phyloP scores from a whole-genome alignment of 192 early-diverging fungal genomes.

The Coemansia sp. region DNA sequence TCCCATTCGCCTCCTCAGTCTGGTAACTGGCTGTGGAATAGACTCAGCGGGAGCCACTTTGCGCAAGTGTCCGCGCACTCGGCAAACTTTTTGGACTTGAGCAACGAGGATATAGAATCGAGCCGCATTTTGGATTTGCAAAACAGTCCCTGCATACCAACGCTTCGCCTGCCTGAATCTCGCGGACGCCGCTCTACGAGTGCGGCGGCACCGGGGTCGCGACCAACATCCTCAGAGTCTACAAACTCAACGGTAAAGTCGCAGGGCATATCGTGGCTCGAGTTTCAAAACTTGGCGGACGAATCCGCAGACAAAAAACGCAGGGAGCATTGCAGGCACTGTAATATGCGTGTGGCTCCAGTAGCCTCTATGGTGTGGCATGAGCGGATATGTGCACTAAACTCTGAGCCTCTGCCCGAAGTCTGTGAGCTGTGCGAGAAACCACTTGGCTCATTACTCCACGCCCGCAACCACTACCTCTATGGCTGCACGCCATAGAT shows the following conservation, averaged over 20 bases:
- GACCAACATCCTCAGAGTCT: not conserved
- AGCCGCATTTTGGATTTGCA: not conserved
- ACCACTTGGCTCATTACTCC: conserved; percentile 11
- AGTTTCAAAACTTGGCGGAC: conserved; percentile 6
- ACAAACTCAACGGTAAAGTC: not conserved
- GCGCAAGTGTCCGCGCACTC: not conserved
- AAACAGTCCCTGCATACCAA: not conserved
- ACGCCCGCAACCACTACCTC: conserved; percentile 42
- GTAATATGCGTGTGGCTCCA: conserved; percentile 36
- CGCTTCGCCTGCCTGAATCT: not conserved
- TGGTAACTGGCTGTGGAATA: not conserved
- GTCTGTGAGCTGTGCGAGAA: conserved; percentile 21
- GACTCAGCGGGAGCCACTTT: not conserved
- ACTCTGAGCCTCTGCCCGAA: not conserved
- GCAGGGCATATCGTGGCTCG: conserved; percentile 26
- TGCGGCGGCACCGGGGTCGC: not conserved
- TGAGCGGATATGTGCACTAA: conserved; percentile 35
- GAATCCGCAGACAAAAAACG: too few relatives aligned
- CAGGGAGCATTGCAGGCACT: conserved; percentile 17
- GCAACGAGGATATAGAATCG: conserved; percentile 2
- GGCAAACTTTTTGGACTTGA: conserved; percentile 37
- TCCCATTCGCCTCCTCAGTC: too few relatives aligned
- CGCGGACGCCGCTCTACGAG: not conserved
- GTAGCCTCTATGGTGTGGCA: conserved; percentile 29
- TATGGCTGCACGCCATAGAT: conserved; percentile 41